Evolutionary conservation across 768 basidiomycete genomes (phyloP).

Genomic region (Lactarius evosmus): DNA sequence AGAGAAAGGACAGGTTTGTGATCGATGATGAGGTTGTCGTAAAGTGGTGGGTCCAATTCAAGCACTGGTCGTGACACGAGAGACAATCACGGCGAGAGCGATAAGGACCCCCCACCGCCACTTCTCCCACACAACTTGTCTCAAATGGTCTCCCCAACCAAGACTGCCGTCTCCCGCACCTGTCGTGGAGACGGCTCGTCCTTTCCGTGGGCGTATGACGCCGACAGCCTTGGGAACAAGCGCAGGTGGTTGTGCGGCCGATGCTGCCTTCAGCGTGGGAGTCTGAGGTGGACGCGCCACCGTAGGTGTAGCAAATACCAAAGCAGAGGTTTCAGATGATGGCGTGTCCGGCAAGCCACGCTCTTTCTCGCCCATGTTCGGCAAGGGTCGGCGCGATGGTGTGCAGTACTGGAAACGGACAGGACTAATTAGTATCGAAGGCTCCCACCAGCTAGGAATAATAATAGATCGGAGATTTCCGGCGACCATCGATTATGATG

Average conservation of each 20-base stretch:
- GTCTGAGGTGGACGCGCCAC: slow-evolving; percentile 23
- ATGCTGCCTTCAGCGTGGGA: slow-evolving; percentile 29
- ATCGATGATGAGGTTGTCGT: slow-evolving; percentile 1
- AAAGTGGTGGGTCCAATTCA: neutral
- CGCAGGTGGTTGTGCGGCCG: slow-evolving; percentile 8
- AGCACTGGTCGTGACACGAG: slow-evolving; percentile 58
- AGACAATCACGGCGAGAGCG: slow-evolving; percentile 72
- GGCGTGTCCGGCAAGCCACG: slow-evolving; percentile 47
- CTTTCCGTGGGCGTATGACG: slow-evolving; percentile 25
- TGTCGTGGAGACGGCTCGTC: slow-evolving; percentile 24
- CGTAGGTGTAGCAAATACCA: slow-evolving; percentile 22
- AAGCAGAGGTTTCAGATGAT: slow-evolving; percentile 23
- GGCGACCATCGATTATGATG: slow-evolving; percentile 9
- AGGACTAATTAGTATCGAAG: slow-evolving; percentile 23
- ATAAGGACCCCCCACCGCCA: slow-evolving; percentile 83
- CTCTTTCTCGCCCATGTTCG: slow-evolving; percentile 90
- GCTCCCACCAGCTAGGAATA: neutral
- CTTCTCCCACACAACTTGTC: slow-evolving; percentile 72
- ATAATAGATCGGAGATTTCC: slow-evolving; percentile 1
- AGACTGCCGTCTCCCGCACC: slow-evolving; percentile 31
- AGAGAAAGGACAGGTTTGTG: neutral
- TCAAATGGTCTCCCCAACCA: slow-evolving; percentile 61
- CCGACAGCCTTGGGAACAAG: slow-evolving; percentile 15
- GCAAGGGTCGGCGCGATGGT: slow-evolving; percentile 63
- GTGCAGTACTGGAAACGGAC: slow-evolving; percentile 59